Percentiles rank a stretch among this genome's conserved stretches.
phyloP scores from a whole-genome alignment of 768 basidiomycete species.

The Lentinula detonsa region DNA sequence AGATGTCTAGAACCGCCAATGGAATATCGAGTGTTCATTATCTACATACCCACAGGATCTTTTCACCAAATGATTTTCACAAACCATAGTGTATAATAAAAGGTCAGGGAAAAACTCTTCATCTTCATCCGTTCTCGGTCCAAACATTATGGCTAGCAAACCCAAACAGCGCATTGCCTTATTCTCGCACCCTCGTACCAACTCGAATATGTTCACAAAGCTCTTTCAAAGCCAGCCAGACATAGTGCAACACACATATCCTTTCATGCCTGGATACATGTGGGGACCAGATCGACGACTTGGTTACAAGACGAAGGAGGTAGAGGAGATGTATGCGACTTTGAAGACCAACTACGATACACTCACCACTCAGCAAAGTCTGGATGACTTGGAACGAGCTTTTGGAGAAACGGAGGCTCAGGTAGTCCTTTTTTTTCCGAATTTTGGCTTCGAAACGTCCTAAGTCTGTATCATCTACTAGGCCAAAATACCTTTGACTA shows the following conservation, averaged over 20 bases:
- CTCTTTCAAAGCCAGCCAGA: neutral
- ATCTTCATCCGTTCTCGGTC: neutral
- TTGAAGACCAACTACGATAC: neutral
- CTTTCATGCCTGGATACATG: constrained; percentile 3
- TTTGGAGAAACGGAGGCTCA: constrained; percentile 1
- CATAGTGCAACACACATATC: neutral
- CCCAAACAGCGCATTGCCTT: neutral
- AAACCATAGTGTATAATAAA: neutral
- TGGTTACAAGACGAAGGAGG: neutral
- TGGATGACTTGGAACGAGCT: neutral
- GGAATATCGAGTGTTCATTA: neutral
- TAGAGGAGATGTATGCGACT: neutral
- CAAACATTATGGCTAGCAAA: neutral
- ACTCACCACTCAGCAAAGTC: neutral
- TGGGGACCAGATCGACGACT: constrained; percentile 2
- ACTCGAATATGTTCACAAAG: neutral
- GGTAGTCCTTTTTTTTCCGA: neutral
- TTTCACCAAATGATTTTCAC: no score
- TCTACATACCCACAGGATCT: neutral
- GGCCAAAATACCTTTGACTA: constrained; percentile 1
- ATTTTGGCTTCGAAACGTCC: neutral
- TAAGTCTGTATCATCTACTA: neutral
- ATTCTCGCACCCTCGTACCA: constrained; percentile 1
- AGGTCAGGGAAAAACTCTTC: neutral
- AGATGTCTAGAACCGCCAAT: neutral